phyloP scores from a whole-genome alignment of 306 rosid species.

The Cicer arietinum region DNA sequence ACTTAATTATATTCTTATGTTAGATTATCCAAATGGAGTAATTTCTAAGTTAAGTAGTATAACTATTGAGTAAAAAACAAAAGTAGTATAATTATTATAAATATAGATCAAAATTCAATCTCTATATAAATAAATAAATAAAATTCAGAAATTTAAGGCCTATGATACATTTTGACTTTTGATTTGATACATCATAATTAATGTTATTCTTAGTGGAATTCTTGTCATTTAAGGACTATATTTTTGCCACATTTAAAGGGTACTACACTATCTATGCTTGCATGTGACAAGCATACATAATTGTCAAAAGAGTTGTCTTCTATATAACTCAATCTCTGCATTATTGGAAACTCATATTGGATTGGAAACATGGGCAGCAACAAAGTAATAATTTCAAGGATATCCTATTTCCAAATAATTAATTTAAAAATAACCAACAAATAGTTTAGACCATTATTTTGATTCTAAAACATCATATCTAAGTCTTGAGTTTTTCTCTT shows the following conservation, averaged over 20 bases:
- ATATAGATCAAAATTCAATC: background rate
- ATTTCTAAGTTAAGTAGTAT: no score
- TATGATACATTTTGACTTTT: no score
- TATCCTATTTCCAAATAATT: background rate
- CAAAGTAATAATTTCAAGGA: background rate
- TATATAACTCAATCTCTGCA: background rate
- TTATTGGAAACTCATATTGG: background rate
- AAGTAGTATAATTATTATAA: no score
- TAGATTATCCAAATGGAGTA: no score
- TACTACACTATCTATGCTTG: constrained; percentile 1
- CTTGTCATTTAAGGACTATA: constrained; percentile 22
- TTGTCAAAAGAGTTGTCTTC: constrained; percentile 8
- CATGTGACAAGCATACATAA: constrained; percentile 33
- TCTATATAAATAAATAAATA: background rate
- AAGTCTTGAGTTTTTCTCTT: background rate
- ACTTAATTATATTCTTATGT: no score
- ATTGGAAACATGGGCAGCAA: constrained; percentile 29
- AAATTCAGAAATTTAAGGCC: background rate
- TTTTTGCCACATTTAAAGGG: constrained; percentile 25
- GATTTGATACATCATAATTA: background rate
- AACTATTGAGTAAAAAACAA: no score
- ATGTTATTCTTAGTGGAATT: constrained; percentile 21
- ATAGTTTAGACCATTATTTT: background rate
- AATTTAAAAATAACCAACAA: background rate
- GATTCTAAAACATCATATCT: background rate